Evolutionary conservation across 768 basidiomycete genomes (phyloP).

Genomic region (Rhodotorula sphaerocarpa): DNA sequence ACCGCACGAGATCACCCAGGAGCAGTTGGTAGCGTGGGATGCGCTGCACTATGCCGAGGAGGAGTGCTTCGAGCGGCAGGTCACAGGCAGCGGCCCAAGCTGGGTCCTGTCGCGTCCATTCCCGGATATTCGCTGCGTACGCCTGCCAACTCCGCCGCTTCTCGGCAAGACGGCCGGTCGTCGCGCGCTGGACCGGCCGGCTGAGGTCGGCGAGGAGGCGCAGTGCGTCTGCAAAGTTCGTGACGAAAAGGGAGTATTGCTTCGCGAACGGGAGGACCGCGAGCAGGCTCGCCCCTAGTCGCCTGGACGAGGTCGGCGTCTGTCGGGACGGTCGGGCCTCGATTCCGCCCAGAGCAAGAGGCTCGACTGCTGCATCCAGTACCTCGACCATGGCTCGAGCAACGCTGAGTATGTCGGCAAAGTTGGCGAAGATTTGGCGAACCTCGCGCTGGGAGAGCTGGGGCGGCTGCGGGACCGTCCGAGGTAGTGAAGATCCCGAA

Average conservation of each 20-base stretch:
- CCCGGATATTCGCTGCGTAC: conserved; percentile 23
- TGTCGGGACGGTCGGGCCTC: too few species aligned
- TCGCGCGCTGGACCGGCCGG: not conserved
- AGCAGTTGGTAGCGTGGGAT: conserved; percentile 38
- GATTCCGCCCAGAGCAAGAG: too few species aligned
- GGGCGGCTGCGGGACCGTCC: not conserved
- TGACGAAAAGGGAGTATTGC: conserved; percentile 38
- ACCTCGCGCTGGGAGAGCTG: conserved; percentile 27
- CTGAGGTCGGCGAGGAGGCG: not conserved
- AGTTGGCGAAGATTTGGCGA: conserved; percentile 37
- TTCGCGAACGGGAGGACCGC: conserved; percentile 39
- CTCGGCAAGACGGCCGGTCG: conserved; percentile 11
- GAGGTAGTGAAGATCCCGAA: not conserved
- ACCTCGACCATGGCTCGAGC: conserved; percentile 31
- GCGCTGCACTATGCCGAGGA: conserved; percentile 38
- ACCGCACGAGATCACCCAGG: conserved; percentile 27
- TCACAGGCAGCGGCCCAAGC: too few species aligned
- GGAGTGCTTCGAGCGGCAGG: conserved; percentile 24
- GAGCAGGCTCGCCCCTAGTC: conserved; percentile 29
- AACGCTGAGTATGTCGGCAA: conserved; percentile 35
- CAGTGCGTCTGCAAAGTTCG: conserved; percentile 31
- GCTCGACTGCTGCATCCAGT: conserved; percentile 31
- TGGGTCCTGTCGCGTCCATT: too few species aligned
- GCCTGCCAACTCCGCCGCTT: not conserved
- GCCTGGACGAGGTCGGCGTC: too few species aligned